Base-by-base conservation (phyloP, 768 basidiomycete genomes). In the Clavulina sp. region DNA sequence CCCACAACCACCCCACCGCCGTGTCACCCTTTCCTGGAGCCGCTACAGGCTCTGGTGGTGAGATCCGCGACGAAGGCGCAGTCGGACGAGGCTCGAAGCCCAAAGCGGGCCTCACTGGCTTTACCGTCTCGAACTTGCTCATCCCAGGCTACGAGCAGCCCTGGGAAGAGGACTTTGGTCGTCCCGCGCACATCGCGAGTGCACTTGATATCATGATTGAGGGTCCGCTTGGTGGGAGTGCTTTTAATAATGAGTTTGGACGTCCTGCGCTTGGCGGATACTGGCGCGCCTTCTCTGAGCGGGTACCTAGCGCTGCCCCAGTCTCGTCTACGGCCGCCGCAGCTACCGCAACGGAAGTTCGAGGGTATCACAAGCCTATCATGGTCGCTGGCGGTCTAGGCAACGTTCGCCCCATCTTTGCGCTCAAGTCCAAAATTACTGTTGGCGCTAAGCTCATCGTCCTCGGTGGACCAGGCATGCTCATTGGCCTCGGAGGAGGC, bases 301-400 rank as follows among this genome's bases (percentile, higher is more conserved):
- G 75, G 41, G 72, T 89, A 1, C 73, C 80, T 21, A 62, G 76
- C 29, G 66, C 70, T 5, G 62, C 65, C 32, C 75, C 75, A 34
- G 72, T 70, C 3, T 55, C 62, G 49, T 13, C 28, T 38, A n/a
- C n/a, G n/a, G n/a, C n/a, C n/a, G n/a, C 7, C 29, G 21, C 58
- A 64, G n/a, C 50, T 52, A 36, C 52, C 60, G 64, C 58, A 66
- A 65, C 26, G n/a, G 84, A 88, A 63, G 68, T 89, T n/a, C 69
- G 92, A 50, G 95, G 95, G 0, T 99, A 96, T 65, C 95, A 97
- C 69, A 99, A 99, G 64, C 95, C 95, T 13, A 95, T 99, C 70
- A 99, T 99, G 95, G 84, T 99, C 57, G 93, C 95, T 5, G 95
- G 95, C 19, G 95, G 95, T 24, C 78, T 91, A 56, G 95, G 95